Evolutionary conservation across 495 filamentous ascomycete genomes (phyloP), one percentile per base, ranked within the genome.

Genomic region (Penicillium fimorum): DNA sequence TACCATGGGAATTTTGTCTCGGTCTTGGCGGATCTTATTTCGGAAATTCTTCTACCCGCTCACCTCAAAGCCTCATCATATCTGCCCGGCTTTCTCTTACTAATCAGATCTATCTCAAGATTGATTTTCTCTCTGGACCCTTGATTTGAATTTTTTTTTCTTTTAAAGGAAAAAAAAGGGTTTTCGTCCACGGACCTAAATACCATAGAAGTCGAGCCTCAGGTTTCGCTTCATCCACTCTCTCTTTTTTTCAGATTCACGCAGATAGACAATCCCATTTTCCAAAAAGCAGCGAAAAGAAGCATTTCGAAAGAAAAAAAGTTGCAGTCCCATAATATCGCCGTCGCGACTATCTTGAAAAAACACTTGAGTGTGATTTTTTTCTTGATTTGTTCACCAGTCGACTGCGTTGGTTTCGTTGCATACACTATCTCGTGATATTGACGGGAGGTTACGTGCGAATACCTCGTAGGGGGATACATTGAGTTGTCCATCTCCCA

Each of bases 401-500:
- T 57, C 50, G 51, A 35, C 50, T 47, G 56, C 33, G 47, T 25
- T 40, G 42, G 53, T 49, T 51, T 53, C 55, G 54, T 51, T 50
- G 50, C 55, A 17, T 57, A 58, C 46, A 53, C 32, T 47, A 18
- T 27, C 33, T 43, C 12, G 42, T 54, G 51, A n/a, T 17, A 30
- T 42, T 30, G 11, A 47, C 57, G 33, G 20, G 24, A 54, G 41
- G 43, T 54, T 52, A 27, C 17, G 42, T 47, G 43, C 52, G 52
- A 54, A 54, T 1, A 54, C 52, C 55, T 52, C 58, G 55, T 65
- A 68, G 86, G 91, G 92, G 90, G 92, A 96, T 87, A 91, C 92
- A 96, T 97, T 97, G 74, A 86, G 65, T 97, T 96, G 92, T 96
- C 89, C 81, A 89, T 96, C 92, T 96, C 91, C 89, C 84, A 78